Conservation (phyloP, 2,329 filamentous ascomycete genomes). For the Aspergillus sp. region DNA sequence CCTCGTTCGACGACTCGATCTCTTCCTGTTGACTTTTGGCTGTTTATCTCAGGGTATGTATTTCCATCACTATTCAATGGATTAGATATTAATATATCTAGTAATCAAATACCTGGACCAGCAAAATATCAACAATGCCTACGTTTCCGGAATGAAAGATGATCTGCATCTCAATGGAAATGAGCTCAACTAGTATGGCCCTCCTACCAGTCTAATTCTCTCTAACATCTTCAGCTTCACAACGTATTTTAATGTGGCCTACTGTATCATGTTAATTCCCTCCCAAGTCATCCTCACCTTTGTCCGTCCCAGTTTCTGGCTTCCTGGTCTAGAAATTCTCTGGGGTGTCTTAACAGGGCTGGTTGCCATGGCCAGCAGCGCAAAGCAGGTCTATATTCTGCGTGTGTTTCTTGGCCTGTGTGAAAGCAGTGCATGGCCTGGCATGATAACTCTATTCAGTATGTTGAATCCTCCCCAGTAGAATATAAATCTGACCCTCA, state of each 20-base stretch:
- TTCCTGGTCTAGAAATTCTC: slow-evolving; percentile 21
- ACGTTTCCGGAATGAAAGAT: slow-evolving; percentile 26
- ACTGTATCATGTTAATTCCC: slow-evolving; percentile 37
- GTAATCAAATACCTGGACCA: slow-evolving; percentile 44
- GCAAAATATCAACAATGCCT: slow-evolving; percentile 45
- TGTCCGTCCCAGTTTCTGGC: slow-evolving; percentile 24
- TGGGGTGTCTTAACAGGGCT: slow-evolving; percentile 27
- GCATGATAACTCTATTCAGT: slow-evolving; percentile 28
- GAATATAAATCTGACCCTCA: not conserved
- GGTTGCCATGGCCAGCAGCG: slow-evolving; percentile 22
- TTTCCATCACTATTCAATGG: not conserved
- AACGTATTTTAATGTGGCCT: slow-evolving; percentile 37
- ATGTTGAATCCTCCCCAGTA: not conserved
- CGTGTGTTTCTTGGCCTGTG: slow-evolving; percentile 26
- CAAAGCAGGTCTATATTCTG: slow-evolving; percentile 24
- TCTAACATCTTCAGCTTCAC: slow-evolving; percentile 32
- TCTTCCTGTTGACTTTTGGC: slow-evolving; percentile 36
- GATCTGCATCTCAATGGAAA: slow-evolving; percentile 22
- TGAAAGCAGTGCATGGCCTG: slow-evolving; percentile 25
- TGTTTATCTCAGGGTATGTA: slow-evolving; percentile 34
- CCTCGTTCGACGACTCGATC: slow-evolving; percentile 33
- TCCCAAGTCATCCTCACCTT: slow-evolving; percentile 38
- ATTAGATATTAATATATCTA: not conserved
- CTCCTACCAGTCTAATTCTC: slow-evolving; percentile 18
- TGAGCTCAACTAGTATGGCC: slow-evolving; percentile 15